Evolutionary conservation across 768 basidiomycete genomes (phyloP).

Genomic region (Thelephora ganbajun): DNA sequence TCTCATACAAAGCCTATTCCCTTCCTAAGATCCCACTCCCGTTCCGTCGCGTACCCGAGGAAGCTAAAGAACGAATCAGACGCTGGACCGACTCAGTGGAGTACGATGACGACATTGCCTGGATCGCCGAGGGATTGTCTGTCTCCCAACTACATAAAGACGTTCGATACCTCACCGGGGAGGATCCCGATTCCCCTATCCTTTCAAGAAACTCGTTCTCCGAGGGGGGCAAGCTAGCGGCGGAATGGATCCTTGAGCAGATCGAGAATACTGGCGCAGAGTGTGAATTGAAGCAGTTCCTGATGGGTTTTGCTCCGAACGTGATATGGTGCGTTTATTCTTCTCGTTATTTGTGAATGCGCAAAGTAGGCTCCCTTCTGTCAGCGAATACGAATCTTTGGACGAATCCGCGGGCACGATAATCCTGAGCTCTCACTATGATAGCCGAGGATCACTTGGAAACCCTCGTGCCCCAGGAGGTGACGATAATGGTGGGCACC

Average conservation of each 20-base stretch:
- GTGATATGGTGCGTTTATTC: slow-evolving; percentile 53
- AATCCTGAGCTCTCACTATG: slow-evolving; percentile 78
- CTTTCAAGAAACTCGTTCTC: slow-evolving; percentile 75
- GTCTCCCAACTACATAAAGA: slow-evolving; percentile 51
- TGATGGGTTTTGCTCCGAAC: slow-evolving; percentile 69
- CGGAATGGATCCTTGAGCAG: slow-evolving; percentile 57
- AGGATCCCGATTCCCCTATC: slow-evolving; percentile 57
- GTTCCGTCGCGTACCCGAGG: slow-evolving; percentile 40
- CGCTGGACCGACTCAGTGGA: slow-evolving; percentile 43
- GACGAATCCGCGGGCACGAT: slow-evolving; percentile 48
- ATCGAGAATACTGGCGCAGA: slow-evolving; percentile 66
- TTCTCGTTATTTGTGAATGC: not conserved
- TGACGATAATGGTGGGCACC: slow-evolving; percentile 37
- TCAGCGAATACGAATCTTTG: slow-evolving; percentile 44
- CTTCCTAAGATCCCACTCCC: slow-evolving; percentile 37
- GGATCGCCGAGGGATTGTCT: slow-evolving; percentile 56
- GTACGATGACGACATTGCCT: slow-evolving; percentile 58
- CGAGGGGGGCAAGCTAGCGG: slow-evolving; percentile 46
- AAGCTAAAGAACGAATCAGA: slow-evolving; percentile 40
- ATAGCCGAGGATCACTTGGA: slow-evolving; percentile 84
- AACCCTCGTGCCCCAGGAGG: slow-evolving; percentile 50
- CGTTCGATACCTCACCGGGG: slow-evolving; percentile 75
- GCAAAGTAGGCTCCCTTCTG: not conserved
- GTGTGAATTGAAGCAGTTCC: slow-evolving; percentile 56
- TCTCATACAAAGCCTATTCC: slow-evolving; percentile 56